phyloP scores from a whole-genome alignment of 1,284 basidiomycete species.

The Papiliotrema laurentii region DNA sequence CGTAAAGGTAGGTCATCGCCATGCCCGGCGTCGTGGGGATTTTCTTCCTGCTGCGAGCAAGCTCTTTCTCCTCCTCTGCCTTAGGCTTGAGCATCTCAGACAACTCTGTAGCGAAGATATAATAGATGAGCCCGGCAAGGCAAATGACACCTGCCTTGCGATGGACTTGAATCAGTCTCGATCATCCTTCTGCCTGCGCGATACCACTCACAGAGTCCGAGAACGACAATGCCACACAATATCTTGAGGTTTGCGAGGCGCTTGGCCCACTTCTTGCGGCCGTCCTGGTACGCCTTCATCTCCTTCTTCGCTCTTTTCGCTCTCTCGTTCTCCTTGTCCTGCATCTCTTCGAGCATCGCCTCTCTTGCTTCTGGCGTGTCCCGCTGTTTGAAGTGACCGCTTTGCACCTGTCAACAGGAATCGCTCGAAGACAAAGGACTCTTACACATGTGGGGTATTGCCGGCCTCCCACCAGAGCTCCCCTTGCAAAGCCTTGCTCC shows the following conservation, averaged over 20 bases:
- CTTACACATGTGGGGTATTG: constrained; percentile 36
- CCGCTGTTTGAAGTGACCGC: constrained; percentile 34
- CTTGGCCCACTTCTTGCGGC: constrained; percentile 26
- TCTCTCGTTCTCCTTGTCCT: constrained; percentile 18
- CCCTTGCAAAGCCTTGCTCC: constrained; percentile 11
- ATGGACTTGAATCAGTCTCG: constrained; percentile 16
- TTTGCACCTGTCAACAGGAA: neutral
- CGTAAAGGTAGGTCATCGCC: constrained; percentile 38
- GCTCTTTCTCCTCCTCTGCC: constrained; percentile 17
- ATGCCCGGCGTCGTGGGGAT: constrained; percentile 32
- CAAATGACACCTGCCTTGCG: constrained; percentile 22
- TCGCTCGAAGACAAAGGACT: neutral
- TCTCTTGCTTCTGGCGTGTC: constrained; percentile 23
- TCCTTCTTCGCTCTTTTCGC: constrained; percentile 21
- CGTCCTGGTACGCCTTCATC: constrained; percentile 14
- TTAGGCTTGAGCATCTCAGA: constrained; percentile 17
- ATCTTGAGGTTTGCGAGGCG: constrained; percentile 29
- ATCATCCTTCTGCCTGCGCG: neutral
- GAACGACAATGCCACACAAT: constrained; percentile 22
- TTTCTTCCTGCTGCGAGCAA: constrained; percentile 20
- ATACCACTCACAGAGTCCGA: constrained; percentile 27
- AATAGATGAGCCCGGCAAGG: constrained; percentile 30
- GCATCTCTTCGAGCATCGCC: constrained; percentile 19
- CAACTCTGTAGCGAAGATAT: constrained; percentile 27
- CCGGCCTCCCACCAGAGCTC: constrained; percentile 41